Evolutionary conservation across 2,329 filamentous ascomycete genomes (phyloP).

Genomic region (Exophiala sp.): DNA sequence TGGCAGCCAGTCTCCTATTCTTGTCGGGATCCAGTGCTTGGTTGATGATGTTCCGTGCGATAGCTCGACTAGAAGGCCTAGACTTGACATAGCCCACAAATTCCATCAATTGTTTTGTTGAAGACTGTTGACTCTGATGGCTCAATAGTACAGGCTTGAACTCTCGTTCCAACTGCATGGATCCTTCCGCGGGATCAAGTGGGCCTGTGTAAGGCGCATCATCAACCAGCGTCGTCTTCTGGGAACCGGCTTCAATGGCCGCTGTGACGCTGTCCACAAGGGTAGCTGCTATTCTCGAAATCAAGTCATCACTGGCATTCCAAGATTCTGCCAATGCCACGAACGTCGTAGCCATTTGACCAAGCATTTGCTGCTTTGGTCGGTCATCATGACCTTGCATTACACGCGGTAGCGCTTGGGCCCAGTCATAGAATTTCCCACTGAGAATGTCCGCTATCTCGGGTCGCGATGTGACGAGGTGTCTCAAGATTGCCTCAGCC

Average conservation of each 20-base stretch:
- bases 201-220: slow-evolving; percentile 5
- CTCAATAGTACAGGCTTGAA: slow-evolving; percentile 25
- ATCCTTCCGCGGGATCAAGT: slow-evolving; percentile 9
- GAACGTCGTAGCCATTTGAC: slow-evolving; percentile 69
- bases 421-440: slow-evolving; percentile 70
- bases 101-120: slow-evolving; percentile 56
- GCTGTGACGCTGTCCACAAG: slow-evolving; percentile 66
- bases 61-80: slow-evolving; percentile 40
- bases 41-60: slow-evolving; percentile 62
- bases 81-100: slow-evolving; percentile 52
- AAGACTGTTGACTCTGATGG: slow-evolving; percentile 33
- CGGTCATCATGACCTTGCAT: slow-evolving; percentile 80
- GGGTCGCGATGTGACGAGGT: slow-evolving; percentile 58
- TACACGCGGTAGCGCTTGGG: slow-evolving; percentile 68
- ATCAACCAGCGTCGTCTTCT: slow-evolving; percentile 10
- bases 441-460: slow-evolving; percentile 61
- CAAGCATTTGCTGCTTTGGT: slow-evolving; percentile 65
- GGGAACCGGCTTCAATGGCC: slow-evolving; percentile 36
- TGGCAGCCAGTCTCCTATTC: slow-evolving; percentile 59
- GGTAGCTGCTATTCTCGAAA: slow-evolving; percentile 60
- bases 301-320: slow-evolving; percentile 59
- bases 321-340: slow-evolving; percentile 58
- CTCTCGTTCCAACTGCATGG: background rate
- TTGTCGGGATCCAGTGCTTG: slow-evolving; percentile 55
- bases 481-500: slow-evolving; percentile 45